Evolutionary conservation across 139 green algal genomes (phyloP), one percentile per base, ranked within the genome.

Genomic region (Marvania coccoides): DNA sequence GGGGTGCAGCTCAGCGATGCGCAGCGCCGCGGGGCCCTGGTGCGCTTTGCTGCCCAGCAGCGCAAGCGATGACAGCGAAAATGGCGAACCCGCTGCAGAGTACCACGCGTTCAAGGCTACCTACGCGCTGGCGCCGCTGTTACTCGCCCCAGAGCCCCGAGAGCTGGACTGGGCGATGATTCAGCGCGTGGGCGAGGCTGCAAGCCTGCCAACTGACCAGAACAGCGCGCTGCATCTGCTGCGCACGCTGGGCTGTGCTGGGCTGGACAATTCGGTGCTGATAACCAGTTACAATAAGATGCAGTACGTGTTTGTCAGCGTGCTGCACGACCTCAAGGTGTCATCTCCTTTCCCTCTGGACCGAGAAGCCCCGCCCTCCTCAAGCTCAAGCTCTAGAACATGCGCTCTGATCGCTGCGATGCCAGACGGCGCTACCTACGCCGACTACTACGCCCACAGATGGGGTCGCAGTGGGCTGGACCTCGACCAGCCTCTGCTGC

Each of bases 401-500:
- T 4, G 37, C 24, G 37, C 45, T 33, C 35, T 14, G 12, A 19
- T 2, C 2, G 6, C 45, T 3, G 24, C 38, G 2, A 6, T 3
- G 14, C 15, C 47, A 19, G 42, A 40, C 1, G 47, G 9, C 8
- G 26, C 9, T 2, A 73, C 29, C 6, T 74, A 70, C n/a, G 53
- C 46, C 0, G 8, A 42, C 7, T 74, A 70, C 33, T 74, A 74
- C 34, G 69, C 51, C 0, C 5, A 70, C 7, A 42, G 71, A 0
- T 78, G 71, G 71, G 67, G 67, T 1, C 38, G 24, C 45, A 2
- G 0, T 6, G n/a, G 23, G n/a, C 51, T 78, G 51, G 42, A 36
- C 23, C 14, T 28, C 0, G 31, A 67, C 2, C 71, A 78, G 67
- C 65, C 55, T 23, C 67, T 78, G 53, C 39, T 78, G 24, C 6